These are phyloP conservation scores for Colletotrichum sansevieriae DNA, from an alignment of 2,329 filamentous ascomycete genomes.

Conservation along the genomic window DNA sequence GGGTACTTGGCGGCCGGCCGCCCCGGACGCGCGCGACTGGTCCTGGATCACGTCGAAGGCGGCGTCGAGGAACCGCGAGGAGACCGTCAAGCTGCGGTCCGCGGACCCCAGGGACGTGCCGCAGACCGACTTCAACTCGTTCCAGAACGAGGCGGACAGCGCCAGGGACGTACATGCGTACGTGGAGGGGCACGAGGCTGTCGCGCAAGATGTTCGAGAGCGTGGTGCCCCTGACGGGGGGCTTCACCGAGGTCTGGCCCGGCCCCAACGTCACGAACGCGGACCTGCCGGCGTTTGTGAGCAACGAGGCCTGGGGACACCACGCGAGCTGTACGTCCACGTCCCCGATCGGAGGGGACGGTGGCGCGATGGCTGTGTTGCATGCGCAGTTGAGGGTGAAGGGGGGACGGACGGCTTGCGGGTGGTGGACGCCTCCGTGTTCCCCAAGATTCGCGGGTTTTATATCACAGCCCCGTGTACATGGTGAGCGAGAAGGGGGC, in stretches of 20 bases:
- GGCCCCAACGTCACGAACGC: slow-evolving; percentile 56
- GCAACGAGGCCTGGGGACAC: slow-evolving; percentile 67
- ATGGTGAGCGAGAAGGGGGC: slow-evolving; percentile 72
- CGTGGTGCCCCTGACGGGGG: slow-evolving; percentile 47
- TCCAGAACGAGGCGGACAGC: slow-evolving; percentile 52
- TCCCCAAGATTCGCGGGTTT: slow-evolving; percentile 63
- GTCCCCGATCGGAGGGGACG: slow-evolving; percentile 66
- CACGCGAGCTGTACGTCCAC: too few species aligned
- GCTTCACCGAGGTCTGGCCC: slow-evolving; percentile 47
- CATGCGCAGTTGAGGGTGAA: slow-evolving; percentile 68
- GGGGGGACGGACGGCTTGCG: slow-evolving; percentile 64
- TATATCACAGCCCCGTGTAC: slow-evolving; percentile 63
- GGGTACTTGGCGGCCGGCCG: slow-evolving; percentile 48
- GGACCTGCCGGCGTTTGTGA: slow-evolving; percentile 61
- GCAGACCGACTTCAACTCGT: slow-evolving; percentile 70
- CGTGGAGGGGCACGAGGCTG: slow-evolving; percentile 57
- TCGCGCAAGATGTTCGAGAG: slow-evolving; percentile 52
- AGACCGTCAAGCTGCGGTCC: slow-evolving; percentile 69
- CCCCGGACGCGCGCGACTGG: slow-evolving; percentile 53
- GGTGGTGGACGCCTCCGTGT: slow-evolving; percentile 72
- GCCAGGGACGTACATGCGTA: slow-evolving; percentile 55
- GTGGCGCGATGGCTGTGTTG: slow-evolving; percentile 66
- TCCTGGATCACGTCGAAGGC: slow-evolving; percentile 65
- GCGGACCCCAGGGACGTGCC: slow-evolving; percentile 71
- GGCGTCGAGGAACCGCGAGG: slow-evolving; percentile 69